These are phyloP conservation scores for Ogataea nitratoaversa DNA, from an alignment of 805 yeast genomes.

Conservation along the genomic window DNA sequence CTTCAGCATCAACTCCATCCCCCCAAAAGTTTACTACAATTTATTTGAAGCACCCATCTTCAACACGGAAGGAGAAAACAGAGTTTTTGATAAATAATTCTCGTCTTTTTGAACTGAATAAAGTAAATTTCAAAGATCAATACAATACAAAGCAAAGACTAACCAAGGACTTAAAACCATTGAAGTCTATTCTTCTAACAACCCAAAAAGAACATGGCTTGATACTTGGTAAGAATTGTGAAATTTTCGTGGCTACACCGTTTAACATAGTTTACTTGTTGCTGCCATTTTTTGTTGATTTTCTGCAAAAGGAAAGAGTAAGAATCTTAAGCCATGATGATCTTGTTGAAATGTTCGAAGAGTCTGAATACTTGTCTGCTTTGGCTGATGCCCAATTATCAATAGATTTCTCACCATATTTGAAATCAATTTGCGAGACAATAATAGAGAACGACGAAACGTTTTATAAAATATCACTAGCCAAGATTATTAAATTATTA, in stretches of 20 bases:
- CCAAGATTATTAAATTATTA: slow-evolving; percentile 37
- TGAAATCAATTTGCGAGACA: slow-evolving; percentile 36
- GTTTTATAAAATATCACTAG: slow-evolving; percentile 41
- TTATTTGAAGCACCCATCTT: slow-evolving; percentile 12
- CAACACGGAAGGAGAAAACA: slow-evolving; percentile 1
- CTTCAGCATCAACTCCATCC: slow-evolving; percentile 6
- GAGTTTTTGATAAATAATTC: slow-evolving; percentile 16
- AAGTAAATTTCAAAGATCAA: slow-evolving; percentile 35
- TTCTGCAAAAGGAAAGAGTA: slow-evolving; percentile 24
- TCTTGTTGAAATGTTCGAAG: slow-evolving; percentile 30
- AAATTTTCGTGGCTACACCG: slow-evolving; percentile 36
- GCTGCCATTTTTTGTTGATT: slow-evolving; percentile 31
- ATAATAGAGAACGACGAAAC: slow-evolving; percentile 40
- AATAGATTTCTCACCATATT: slow-evolving; percentile 21
- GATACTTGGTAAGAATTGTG: slow-evolving; percentile 37
- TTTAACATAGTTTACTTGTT: slow-evolving; percentile 39
- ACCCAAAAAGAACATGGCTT: slow-evolving; percentile 26
- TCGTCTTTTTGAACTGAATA: slow-evolving; percentile 37
- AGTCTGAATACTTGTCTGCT: slow-evolving; percentile 16
- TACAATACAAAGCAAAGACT: slow-evolving; percentile 24
- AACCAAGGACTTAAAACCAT: slow-evolving; percentile 29
- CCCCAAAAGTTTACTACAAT: slow-evolving; percentile 8
- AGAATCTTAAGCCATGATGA: slow-evolving; percentile 41
- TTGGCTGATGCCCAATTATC: slow-evolving; percentile 26
- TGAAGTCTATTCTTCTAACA: slow-evolving; percentile 38